These are phyloP conservation scores for Trypanosoma grayi DNA, from an alignment of 208 protist genomes.

Conservation along the genomic window DNA sequence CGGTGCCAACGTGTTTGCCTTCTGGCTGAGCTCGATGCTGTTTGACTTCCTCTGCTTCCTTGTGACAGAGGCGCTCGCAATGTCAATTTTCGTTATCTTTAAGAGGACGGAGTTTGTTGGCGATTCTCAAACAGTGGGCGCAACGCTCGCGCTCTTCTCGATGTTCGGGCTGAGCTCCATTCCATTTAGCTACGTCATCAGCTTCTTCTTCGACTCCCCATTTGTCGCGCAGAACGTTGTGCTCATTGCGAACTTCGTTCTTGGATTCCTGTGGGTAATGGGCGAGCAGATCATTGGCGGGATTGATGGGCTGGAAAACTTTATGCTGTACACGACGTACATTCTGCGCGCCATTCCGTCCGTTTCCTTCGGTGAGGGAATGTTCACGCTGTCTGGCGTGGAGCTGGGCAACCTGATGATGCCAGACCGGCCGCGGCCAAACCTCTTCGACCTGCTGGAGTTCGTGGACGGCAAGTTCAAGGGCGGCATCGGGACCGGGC, in stretches of 20 bases:
- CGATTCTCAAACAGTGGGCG: slow-evolving; percentile 31
- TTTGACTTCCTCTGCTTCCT: slow-evolving; percentile 75
- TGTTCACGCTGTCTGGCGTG: slow-evolving; percentile 58
- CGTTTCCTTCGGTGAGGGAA: slow-evolving; percentile 72
- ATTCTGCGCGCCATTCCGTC: slow-evolving; percentile 70
- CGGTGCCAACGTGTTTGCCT: slow-evolving; percentile 58
- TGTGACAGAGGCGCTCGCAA: slow-evolving; percentile 50
- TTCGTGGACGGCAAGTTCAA: slow-evolving; percentile 30
- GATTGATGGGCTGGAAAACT: slow-evolving; percentile 27
- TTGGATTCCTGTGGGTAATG: slow-evolving; percentile 80
- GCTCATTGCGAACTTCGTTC: slow-evolving; percentile 79
- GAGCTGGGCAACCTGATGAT: slow-evolving; percentile 50
- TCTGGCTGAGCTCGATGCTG: slow-evolving; percentile 78
- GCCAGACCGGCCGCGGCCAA: slow-evolving; percentile 26
- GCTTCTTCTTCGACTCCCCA: slow-evolving; percentile 77
- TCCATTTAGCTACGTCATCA: slow-evolving; percentile 68
- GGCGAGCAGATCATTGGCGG: slow-evolving; percentile 58
- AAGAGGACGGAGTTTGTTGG: slow-evolving; percentile 67
- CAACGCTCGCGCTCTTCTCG: slow-evolving; percentile 64
- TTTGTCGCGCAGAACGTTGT: slow-evolving; percentile 73
- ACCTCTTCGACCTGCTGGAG: slow-evolving; percentile 41
- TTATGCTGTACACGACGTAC: slow-evolving; percentile 45
- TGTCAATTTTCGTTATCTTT: slow-evolving; percentile 71
- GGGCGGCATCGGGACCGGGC: slow-evolving; percentile 63
- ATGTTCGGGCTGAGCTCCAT: slow-evolving; percentile 70